These are phyloP conservation scores for Talaromyces verruculosus DNA, from an alignment of 2,329 filamentous ascomycete genomes.

Conservation along the genomic window DNA sequence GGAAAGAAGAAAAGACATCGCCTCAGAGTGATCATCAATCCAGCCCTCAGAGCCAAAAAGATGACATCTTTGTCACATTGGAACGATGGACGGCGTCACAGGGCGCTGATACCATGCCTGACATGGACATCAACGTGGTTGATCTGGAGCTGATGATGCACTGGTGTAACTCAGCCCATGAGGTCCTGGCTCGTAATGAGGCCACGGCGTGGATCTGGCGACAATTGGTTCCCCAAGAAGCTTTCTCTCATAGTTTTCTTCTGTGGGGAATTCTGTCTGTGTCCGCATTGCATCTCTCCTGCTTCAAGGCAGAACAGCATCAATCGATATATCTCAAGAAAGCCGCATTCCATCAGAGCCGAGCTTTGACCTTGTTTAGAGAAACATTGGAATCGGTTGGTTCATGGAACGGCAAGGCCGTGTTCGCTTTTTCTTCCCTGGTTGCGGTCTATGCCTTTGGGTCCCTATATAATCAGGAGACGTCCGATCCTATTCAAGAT, in stretches of 20 bases:
- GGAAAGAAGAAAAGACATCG: constrained; percentile 7
- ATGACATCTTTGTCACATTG: constrained; percentile 11
- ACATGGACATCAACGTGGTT: constrained; percentile 42
- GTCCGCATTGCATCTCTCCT: constrained; percentile 37
- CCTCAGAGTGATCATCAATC: not conserved
- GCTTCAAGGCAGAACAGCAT: constrained; percentile 29
- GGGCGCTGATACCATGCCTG: not conserved
- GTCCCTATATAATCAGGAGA: constrained; percentile 32
- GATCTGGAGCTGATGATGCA: constrained; percentile 47
- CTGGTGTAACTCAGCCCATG: constrained; percentile 40
- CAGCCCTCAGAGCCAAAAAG: not conserved
- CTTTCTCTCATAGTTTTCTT: constrained; percentile 35
- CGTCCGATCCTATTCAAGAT: constrained; percentile 35
- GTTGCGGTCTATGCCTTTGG: constrained; percentile 43
- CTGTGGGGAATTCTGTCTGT: constrained; percentile 41
- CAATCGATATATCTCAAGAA: constrained; percentile 35
- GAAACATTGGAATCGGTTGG: constrained; percentile 35
- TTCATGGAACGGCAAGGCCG: constrained; percentile 40
- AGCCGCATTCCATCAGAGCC: constrained; percentile 39
- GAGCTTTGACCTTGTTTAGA: constrained; percentile 37
- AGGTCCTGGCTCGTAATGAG: constrained; percentile 30
- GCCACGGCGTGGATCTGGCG: constrained; percentile 38
- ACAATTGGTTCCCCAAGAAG: constrained; percentile 34
- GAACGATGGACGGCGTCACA: constrained; percentile 24
- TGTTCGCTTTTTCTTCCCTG: constrained; percentile 41